Evolutionary conservation across 306 rosid genomes (phyloP), one percentile per base, ranked within the genome.

Genomic region (Castanospermum australe): DNA sequence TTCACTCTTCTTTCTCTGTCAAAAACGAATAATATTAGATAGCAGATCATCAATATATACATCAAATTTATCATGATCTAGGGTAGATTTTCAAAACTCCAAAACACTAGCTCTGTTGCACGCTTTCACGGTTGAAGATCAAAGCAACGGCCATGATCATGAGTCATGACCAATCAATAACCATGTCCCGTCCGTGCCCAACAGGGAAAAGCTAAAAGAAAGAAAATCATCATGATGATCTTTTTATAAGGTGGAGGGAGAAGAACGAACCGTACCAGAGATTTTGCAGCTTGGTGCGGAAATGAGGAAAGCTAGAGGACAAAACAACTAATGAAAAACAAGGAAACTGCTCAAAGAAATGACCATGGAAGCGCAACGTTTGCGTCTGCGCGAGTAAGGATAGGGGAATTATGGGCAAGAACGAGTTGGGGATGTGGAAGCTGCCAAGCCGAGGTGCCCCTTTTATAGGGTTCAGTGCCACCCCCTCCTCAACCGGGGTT

Each of bases 391-490:
- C 32, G 18, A 33, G 15, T n/a, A n/a, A 32, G 18, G 5, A n/a
- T 61, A 21, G 38, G 3, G 25, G 2, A 24, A 60, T 4, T 24
- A 25, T 11, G 33, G 3, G 2, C 39, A 5, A 39, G 24, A 56
- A 67, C 1, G 41, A 51, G 28, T 24, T 18, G 71, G 63, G 73
- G 90, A 79, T 87, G 91, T 12, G 78, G 75, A 41, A 55, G 4
- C 8, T 0, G 0, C 0, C 5, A 6, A 0, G 10, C 0, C 30
- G 28, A 14, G 62, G 20, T 5, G 78, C 44, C 64, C 75, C 6
- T 85, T 91, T 60, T 89, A 91, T 77, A 91, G 93, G 85, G 48
- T 78, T 69, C 54, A 81, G 52, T 14, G 64, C 33, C 20, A 11
- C 22, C 17, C 6, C 47, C 1, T 0, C 5, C 28, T 71, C 83